These are phyloP conservation scores for Cucurbita maxima DNA, from an alignment of 306 rosid genomes.

Conservation along the genomic window DNA sequence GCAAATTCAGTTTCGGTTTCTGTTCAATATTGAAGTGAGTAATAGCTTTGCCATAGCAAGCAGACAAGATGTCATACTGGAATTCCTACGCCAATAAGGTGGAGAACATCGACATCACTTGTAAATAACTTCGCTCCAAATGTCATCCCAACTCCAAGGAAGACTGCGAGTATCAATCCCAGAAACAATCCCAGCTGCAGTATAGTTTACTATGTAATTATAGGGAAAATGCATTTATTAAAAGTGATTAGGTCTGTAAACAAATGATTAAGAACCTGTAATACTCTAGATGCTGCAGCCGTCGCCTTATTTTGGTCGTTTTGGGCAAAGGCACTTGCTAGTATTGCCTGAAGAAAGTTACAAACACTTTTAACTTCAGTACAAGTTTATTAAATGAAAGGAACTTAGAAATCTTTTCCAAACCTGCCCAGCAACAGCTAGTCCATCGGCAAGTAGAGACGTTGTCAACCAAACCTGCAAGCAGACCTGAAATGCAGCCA, in stretches of 20 bases:
- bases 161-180: slow-evolving; percentile 49
- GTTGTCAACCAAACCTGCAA: slow-evolving; percentile 89
- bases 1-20: slow-evolving; percentile 5
- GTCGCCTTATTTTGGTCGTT: slow-evolving; percentile 61
- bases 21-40: neutral
- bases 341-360: slow-evolving; percentile 48
- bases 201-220: neutral
- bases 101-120: slow-evolving; percentile 43
- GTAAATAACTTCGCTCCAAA: slow-evolving; percentile 75
- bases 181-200: slow-evolving; percentile 76
- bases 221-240: neutral
- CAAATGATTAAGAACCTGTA: slow-evolving; percentile 33
- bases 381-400: neutral
- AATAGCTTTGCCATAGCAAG: slow-evolving; percentile 2
- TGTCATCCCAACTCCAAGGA: slow-evolving; percentile 61
- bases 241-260: neutral
- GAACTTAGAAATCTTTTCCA: slow-evolving; percentile 6
- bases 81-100: slow-evolving; percentile 53
- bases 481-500: slow-evolving; percentile 98
- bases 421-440: slow-evolving; percentile 98
- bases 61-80: slow-evolving; percentile 42
- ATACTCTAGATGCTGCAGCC: slow-evolving; percentile 60
- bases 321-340: slow-evolving; percentile 85
- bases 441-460: slow-evolving; percentile 90
- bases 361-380: neutral